Evolutionary conservation across 495 filamentous ascomycete genomes (phyloP).

Genomic region (Penicillium cosmopolitanum): DNA sequence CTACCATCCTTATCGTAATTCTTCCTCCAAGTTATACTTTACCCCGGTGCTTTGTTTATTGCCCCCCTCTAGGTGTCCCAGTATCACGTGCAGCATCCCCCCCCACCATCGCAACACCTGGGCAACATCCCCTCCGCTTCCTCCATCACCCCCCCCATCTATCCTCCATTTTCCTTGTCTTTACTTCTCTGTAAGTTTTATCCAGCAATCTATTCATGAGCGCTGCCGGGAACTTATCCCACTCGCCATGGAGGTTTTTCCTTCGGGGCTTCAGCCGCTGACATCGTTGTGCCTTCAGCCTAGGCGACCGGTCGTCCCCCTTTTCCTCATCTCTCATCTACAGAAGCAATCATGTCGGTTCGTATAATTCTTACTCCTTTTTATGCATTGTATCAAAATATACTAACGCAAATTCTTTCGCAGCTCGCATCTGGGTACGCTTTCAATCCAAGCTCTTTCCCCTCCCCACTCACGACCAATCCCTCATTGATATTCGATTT

Average conservation of each 20-base stretch:
- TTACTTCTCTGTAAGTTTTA: constrained; percentile 21
- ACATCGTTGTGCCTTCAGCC: constrained; percentile 37
- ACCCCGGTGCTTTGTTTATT: constrained; percentile 21
- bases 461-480: constrained; percentile 11
- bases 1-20: no score
- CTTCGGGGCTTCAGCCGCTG: constrained; percentile 25
- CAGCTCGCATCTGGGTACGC: constrained; percentile 54
- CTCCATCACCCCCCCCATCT: constrained; percentile 34
- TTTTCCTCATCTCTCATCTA: constrained; percentile 29
- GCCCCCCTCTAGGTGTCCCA: constrained; percentile 14
- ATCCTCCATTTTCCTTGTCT: constrained; percentile 25
- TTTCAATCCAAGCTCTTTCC: constrained; percentile 15
- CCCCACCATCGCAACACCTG: constrained; percentile 41
- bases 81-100: constrained; percentile 40
- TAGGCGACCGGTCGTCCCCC: constrained; percentile 34
- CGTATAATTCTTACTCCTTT: constrained; percentile 20
- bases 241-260: neutral
- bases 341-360: constrained; percentile 46
- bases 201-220: neutral
- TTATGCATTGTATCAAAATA: constrained; percentile 7
- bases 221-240: neutral
- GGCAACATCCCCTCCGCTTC: constrained; percentile 45
- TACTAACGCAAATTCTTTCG: constrained; percentile 4
- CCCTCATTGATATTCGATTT: constrained; percentile 27
- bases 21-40: neutral